phyloP scores from a whole-genome alignment of 371 early-diverging fungal species.

The Mucor saturninus region DNA sequence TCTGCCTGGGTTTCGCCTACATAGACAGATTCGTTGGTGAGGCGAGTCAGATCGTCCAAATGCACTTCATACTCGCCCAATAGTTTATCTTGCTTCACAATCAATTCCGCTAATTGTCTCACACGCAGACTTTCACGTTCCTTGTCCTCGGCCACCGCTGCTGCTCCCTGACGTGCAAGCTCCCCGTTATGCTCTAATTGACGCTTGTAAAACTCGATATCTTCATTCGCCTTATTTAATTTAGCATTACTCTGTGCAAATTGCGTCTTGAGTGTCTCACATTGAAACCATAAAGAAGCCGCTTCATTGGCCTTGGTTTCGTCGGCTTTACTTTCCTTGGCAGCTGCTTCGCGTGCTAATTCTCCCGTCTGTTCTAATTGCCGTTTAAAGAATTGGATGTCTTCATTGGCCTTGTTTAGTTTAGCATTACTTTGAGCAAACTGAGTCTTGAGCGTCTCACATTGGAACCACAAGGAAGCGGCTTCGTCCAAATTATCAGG shows the following conservation, averaged over 20 bases:
- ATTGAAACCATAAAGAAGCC: slow-evolving; percentile 32
- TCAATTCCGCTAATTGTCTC: slow-evolving; percentile 25
- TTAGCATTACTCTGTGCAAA: slow-evolving; percentile 27
- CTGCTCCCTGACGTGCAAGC: slow-evolving; percentile 5
- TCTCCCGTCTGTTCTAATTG: slow-evolving; percentile 14
- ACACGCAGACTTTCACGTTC: slow-evolving; percentile 24
- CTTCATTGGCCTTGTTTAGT: slow-evolving; percentile 22
- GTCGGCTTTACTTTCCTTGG: background rate
- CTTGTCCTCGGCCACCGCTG: slow-evolving; percentile 18
- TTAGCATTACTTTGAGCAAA: slow-evolving; percentile 28
- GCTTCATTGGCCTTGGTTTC: slow-evolving; percentile 10
- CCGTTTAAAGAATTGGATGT: slow-evolving; percentile 24
- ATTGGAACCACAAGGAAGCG: slow-evolving; percentile 32
- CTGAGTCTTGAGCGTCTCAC: slow-evolving; percentile 31
- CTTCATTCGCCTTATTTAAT: slow-evolving; percentile 24
- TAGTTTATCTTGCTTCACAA: slow-evolving; percentile 27
- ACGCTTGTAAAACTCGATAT: slow-evolving; percentile 26
- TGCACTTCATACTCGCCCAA: slow-evolving; percentile 22
- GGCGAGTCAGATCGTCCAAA: slow-evolving; percentile 10
- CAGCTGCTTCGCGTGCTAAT: slow-evolving; percentile 4
- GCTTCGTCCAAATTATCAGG: slow-evolving; percentile 13
- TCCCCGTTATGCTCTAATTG: slow-evolving; percentile 22
- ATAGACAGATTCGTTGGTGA: slow-evolving; percentile 15
- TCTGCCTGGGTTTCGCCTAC: slow-evolving; percentile 13
- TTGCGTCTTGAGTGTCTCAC: slow-evolving; percentile 30